Conservation (phyloP, 2,329 filamentous ascomycete species). For the Didymella sp. region DNA sequence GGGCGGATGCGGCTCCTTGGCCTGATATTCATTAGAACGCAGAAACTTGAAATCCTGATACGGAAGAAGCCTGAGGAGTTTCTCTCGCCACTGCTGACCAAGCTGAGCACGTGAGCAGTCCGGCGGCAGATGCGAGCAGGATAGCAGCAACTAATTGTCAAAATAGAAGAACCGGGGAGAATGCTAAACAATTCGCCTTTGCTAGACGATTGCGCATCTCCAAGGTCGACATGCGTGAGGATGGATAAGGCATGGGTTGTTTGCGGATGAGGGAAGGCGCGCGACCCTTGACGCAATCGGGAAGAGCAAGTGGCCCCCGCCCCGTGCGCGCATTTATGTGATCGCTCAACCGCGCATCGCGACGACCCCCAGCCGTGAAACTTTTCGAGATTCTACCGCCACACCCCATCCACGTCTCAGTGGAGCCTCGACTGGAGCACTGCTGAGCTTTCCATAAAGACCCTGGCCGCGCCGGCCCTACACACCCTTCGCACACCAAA, state of each 20-base stretch:
- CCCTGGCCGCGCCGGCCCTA: constrained; percentile 12
- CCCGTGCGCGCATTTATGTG: constrained; percentile 10
- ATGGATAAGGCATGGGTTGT: constrained; percentile 7
- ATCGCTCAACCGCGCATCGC: constrained; percentile 12
- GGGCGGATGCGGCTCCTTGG: constrained; percentile 10
- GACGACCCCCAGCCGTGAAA: constrained; percentile 1
- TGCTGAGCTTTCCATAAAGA: not conserved
- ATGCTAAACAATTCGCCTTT: not conserved
- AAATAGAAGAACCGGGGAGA: not conserved
- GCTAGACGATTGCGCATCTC: constrained; percentile 1
- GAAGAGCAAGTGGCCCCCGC: constrained; percentile 13
- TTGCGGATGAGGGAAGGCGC: constrained; percentile 8
- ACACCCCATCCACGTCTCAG: not conserved
- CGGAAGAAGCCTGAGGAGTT: not conserved
- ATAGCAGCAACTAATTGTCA: not conserved
- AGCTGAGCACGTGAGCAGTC: not conserved
- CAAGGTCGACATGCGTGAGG: constrained; percentile 1
- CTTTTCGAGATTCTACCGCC: constrained; percentile 5
- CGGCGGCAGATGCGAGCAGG: not conserved
- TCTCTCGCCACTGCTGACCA: not conserved
- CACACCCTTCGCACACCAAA: not conserved
- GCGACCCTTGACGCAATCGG: constrained; percentile 19
- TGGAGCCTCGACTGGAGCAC: not conserved
- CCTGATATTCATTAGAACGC: not conserved
- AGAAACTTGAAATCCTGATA: not conserved